These are phyloP conservation scores for Magnolia sinica DNA, from an alignment of 164 flowering plant species.

Conservation along the genomic window DNA sequence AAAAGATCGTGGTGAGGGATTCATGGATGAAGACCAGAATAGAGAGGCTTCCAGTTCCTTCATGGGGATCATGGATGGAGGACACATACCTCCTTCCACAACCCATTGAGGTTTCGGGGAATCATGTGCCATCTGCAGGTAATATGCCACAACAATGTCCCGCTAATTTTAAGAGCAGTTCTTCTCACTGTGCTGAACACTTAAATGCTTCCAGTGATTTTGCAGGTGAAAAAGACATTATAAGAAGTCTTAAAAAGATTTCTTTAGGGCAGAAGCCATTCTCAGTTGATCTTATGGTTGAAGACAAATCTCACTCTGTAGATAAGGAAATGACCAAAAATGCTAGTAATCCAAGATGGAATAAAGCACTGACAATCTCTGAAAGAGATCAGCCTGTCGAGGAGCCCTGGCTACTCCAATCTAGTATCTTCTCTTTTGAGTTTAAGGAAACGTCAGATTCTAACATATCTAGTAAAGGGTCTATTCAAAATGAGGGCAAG, in stretches of 20 bases:
- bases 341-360: conserved; percentile 13
- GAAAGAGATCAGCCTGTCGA: conserved; percentile 60
- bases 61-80: conserved; percentile 62
- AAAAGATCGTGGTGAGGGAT: conserved; percentile 49
- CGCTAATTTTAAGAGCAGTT: conserved; percentile 1
- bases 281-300: conserved; percentile 16
- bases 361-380: conserved; percentile 18
- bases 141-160: conserved; percentile 10
- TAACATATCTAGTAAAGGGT: conserved; percentile 11
- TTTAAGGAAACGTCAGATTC: conserved; percentile 19
- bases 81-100: conserved; percentile 25
- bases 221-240: conserved; percentile 57
- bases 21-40: conserved; percentile 42
- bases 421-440: conserved; percentile 24
- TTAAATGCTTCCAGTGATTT: conserved; percentile 85
- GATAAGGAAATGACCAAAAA: conserved; percentile 15
- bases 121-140: conserved; percentile 39
- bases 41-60: conserved; percentile 27
- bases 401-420: conserved; percentile 81
- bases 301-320: conserved; percentile 16
- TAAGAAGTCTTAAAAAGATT: conserved; percentile 24
- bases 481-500: conserved; percentile 17
- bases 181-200: conserved; percentile 69
- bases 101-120: conserved; percentile 8
- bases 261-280: conserved; percentile 19